phyloP scores from a whole-genome alignment of 176 grass and related monocot species.

The Areca catechu region DNA sequence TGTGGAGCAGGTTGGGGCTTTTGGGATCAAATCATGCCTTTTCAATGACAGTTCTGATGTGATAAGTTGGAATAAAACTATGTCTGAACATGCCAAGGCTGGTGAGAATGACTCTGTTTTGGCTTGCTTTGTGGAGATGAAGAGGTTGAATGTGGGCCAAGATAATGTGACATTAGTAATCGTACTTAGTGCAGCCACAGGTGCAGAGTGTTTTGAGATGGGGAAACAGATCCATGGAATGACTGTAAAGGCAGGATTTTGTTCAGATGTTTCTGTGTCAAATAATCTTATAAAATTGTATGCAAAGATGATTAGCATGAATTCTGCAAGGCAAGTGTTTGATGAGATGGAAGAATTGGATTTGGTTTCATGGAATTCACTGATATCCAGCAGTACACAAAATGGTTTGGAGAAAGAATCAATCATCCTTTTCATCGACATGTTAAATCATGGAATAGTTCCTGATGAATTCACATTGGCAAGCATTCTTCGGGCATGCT shows the following conservation, averaged over 20 bases:
- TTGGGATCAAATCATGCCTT: constrained; percentile 11
- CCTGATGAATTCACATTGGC: constrained; percentile 25
- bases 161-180: constrained; percentile 23
- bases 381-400: constrained; percentile 15
- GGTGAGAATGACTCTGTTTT: constrained; percentile 7
- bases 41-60: constrained; percentile 10
- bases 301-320: constrained; percentile 13
- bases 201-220: constrained; percentile 3
- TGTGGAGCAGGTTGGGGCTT: constrained; percentile 19
- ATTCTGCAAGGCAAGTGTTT: constrained; percentile 13
- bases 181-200: constrained; percentile 15
- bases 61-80: constrained; percentile 11
- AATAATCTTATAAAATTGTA: constrained; percentile 26
- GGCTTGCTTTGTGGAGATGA: constrained; percentile 16
- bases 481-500: constrained; percentile 21
- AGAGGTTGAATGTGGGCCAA: constrained; percentile 6
- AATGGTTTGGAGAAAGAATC: constrained; percentile 15
- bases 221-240: constrained; percentile 12
- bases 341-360: constrained; percentile 17
- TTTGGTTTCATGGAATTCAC: constrained; percentile 24
- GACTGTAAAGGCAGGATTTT: constrained; percentile 12
- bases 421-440: constrained; percentile 5
- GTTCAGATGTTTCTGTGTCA: constrained; percentile 20
- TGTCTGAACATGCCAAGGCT: constrained; percentile 9
- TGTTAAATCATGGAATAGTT: constrained; percentile 9